Conservation (phyloP, 805 yeast species). For the Priceomyces medius region DNA sequence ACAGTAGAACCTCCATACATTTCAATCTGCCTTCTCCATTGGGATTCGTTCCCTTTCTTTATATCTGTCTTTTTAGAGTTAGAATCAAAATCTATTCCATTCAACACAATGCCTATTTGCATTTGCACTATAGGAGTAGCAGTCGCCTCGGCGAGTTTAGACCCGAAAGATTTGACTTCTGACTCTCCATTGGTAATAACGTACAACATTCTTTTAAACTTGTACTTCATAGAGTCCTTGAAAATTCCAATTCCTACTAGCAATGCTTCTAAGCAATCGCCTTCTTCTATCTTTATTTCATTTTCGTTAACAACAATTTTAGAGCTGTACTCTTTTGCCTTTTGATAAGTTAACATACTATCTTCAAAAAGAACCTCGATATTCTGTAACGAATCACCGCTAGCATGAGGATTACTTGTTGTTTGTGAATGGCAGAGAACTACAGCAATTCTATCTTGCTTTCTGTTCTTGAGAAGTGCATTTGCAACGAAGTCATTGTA, state of each 20-base stretch:
- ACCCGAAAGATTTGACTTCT: slow-evolving; percentile 13
- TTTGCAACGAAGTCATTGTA: slow-evolving; percentile 38
- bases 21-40: slow-evolving; percentile 11
- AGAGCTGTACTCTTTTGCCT: slow-evolving; percentile 12
- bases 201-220: slow-evolving; percentile 36
- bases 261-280: slow-evolving; percentile 29
- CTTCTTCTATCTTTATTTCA: slow-evolving; percentile 11
- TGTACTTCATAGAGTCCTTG: slow-evolving; percentile 24
- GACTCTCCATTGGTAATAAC: slow-evolving; percentile 29
- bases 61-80: background rate
- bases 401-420: slow-evolving; percentile 15
- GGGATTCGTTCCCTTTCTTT: slow-evolving; percentile 7
- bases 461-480: slow-evolving; percentile 27
- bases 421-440: slow-evolving; percentile 24
- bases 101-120: slow-evolving; percentile 16
- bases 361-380: slow-evolving; percentile 19
- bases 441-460: slow-evolving; percentile 41
- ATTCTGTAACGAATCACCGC: slow-evolving; percentile 15
- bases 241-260: slow-evolving; percentile 36
- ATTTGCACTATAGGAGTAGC: slow-evolving; percentile 13
- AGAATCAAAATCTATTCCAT: slow-evolving; percentile 13
- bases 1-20: slow-evolving; percentile 10
- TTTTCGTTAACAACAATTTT: slow-evolving; percentile 8
- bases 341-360: slow-evolving; percentile 18
- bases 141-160: slow-evolving; percentile 12